These are phyloP conservation scores for Boletus rubescentipes DNA, from an alignment of 768 basidiomycete genomes.

Conservation along the genomic window DNA sequence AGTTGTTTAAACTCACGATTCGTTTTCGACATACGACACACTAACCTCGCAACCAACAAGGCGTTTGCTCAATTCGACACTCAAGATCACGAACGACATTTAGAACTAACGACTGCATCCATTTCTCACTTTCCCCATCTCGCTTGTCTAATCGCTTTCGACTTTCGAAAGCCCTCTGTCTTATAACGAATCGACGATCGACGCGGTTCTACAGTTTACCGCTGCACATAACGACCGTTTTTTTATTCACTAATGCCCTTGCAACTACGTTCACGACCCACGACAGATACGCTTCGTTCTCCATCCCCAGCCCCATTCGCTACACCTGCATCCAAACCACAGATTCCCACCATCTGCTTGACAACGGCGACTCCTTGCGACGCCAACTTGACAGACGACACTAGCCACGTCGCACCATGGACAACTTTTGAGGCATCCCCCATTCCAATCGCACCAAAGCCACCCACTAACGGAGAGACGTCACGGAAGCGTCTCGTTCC, in stretches of 20 bases:
- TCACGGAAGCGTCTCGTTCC: conserved; percentile 59
- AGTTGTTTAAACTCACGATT: conserved; percentile 26
- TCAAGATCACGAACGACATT: conserved; percentile 21
- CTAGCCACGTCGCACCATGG: conserved; percentile 28
- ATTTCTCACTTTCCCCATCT: background rate
- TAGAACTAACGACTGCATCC: conserved; percentile 25
- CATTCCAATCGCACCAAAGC: conserved; percentile 32
- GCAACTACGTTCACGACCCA: conserved; percentile 32
- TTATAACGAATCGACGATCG: conserved; percentile 28
- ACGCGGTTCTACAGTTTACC: conserved; percentile 15
- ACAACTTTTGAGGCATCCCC: conserved; percentile 6
- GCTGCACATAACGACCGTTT: conserved; percentile 26
- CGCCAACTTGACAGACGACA: conserved; percentile 35
- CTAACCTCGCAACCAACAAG: conserved; percentile 17
- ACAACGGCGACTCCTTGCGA: conserved; percentile 66
- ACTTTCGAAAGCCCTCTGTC: conserved; percentile 14
- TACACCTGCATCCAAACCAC: conserved; percentile 30
- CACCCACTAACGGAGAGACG: conserved; percentile 9
- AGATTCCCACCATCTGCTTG: conserved; percentile 65
- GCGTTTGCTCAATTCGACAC: conserved; percentile 17
- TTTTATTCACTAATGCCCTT: conserved; percentile 29
- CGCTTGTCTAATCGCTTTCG: conserved; percentile 16
- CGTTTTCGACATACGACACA: conserved; percentile 14
- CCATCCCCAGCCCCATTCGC: conserved; percentile 29
- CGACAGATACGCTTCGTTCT: conserved; percentile 24